Base-by-base conservation (phyloP, 768 basidiomycete genomes). In the Sarcodon sp. region DNA sequence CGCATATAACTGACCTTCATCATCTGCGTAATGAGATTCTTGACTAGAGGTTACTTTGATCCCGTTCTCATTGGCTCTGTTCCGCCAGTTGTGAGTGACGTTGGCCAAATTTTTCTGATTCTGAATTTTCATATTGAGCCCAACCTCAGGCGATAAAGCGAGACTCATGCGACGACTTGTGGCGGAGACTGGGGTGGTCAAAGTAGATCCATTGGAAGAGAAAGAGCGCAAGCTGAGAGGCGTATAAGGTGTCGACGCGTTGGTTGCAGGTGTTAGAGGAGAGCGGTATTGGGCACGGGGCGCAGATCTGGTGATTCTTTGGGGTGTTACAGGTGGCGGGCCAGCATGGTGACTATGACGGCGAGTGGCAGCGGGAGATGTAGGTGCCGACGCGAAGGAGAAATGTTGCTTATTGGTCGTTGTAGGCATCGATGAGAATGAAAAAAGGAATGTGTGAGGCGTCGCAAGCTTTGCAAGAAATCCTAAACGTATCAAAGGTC, bases 11-110 rank as follows among this genome's bases (percentile, higher is more conserved):
- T 49, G 53, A 73, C 73, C 64, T 54, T 77, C 75, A 51, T 82
- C 81, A 15, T 71, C 68, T 43, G 61, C 64, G 50, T 62, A 65
- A 51, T 61, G 63, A 8, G 69, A 62, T 1, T 68, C 63, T 21
- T 61, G 59, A 15, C 59, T 63, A 35, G 68, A 63, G 27, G 75
- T 67, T 46, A 83, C 79, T 60, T 73, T 80, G 50, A 85, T 84
- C 38, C 81, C 82, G 52, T 84, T 79, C 54, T 83, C 79, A 50
- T 68, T 77, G 45, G 83, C 80, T 45, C 83, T 69, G 32, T 74
- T 78, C 48, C 84, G 72, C 85, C 85, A 87, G 59, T 76, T 84
- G 33, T 73, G 71, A 4, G 80, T 73, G 35, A 79, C 72, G 59
- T 82, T 77, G 12, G 77, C 75, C 18, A 79, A 66, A 56, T 70